These are phyloP conservation scores for Aspergillus neoniger DNA, from an alignment of 2,329 filamentous ascomycete genomes.

Conservation along the genomic window DNA sequence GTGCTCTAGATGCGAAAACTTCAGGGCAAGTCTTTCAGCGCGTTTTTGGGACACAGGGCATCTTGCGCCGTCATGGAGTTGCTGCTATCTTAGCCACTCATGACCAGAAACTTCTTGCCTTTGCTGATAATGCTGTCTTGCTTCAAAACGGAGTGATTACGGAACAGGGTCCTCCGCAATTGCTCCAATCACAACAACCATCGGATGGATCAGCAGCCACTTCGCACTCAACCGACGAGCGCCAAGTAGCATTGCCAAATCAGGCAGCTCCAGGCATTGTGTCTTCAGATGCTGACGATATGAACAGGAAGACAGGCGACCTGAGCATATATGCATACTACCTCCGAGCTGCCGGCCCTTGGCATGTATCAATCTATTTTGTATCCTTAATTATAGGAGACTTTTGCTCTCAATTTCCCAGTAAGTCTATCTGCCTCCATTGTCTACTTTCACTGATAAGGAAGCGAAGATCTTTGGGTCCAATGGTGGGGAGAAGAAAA, in stretches of 20 bases:
- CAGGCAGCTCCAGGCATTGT: background rate
- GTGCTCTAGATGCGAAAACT: background rate
- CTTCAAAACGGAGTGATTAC: background rate
- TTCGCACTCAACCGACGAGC: background rate
- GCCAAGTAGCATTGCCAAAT: background rate
- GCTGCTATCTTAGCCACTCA: background rate
- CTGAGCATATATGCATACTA: background rate
- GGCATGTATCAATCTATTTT: background rate
- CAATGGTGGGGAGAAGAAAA: slow-evolving; percentile 6
- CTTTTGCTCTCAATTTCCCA: background rate
- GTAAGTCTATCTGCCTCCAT: background rate
- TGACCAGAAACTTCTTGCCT: background rate
- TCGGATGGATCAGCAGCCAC: background rate
- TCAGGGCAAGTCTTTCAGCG: background rate
- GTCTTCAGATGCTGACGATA: background rate
- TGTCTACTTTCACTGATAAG: background rate
- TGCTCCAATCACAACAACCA: background rate
- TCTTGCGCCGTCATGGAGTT: background rate
- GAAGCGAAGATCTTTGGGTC: background rate
- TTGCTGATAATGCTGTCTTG: background rate
- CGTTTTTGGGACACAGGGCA: background rate
- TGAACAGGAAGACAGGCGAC: background rate
- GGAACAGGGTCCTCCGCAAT: background rate
- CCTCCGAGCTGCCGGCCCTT: background rate
- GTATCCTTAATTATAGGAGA: background rate